These are phyloP conservation scores for Andrographis paniculata DNA, from an alignment of 305 asterid species.

Conservation along the genomic window DNA sequence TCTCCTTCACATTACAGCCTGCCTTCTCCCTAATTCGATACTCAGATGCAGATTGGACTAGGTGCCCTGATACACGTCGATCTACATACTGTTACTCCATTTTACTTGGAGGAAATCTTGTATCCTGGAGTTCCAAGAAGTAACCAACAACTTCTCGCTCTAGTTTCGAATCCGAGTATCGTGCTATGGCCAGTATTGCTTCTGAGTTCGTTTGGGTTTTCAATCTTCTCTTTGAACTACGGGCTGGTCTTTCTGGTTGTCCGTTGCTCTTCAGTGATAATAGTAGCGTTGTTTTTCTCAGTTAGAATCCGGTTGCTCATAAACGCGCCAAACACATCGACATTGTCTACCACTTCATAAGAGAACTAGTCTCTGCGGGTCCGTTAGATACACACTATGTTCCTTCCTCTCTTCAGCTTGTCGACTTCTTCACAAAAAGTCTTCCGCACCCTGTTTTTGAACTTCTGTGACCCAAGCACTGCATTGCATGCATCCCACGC, in stretches of 20 bases:
- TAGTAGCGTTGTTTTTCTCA: conserved; percentile 1
- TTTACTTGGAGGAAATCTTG: no score
- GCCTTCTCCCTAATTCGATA: not conserved
- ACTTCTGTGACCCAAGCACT: conserved; percentile 3
- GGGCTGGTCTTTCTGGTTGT: not conserved
- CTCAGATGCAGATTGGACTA: conserved; percentile 5
- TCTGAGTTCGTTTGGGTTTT: conserved; percentile 3
- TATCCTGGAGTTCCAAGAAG: conserved; percentile 7
- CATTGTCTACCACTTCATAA: conserved; percentile 6
- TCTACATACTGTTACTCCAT: not conserved
- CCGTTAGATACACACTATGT: not conserved
- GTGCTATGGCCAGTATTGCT: conserved; percentile 7
- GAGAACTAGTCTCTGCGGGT: conserved; percentile 6
- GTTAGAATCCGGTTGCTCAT: no score
- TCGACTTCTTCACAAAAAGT: conserved; percentile 3
- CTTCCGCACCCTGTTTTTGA: not conserved
- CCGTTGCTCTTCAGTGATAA: conserved; percentile 5
- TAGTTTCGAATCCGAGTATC: conserved; percentile 15
- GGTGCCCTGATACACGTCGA: not conserved
- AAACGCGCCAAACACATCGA: conserved; percentile 4
- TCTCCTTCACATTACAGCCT: not conserved
- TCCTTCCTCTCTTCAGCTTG: not conserved
- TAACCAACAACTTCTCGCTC: conserved; percentile 1
- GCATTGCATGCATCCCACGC: not conserved
- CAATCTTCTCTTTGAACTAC: conserved; percentile 1